Evolutionary conservation across 2,329 filamentous ascomycete genomes (phyloP).

Genomic region (Penicillium brevicompactum): DNA sequence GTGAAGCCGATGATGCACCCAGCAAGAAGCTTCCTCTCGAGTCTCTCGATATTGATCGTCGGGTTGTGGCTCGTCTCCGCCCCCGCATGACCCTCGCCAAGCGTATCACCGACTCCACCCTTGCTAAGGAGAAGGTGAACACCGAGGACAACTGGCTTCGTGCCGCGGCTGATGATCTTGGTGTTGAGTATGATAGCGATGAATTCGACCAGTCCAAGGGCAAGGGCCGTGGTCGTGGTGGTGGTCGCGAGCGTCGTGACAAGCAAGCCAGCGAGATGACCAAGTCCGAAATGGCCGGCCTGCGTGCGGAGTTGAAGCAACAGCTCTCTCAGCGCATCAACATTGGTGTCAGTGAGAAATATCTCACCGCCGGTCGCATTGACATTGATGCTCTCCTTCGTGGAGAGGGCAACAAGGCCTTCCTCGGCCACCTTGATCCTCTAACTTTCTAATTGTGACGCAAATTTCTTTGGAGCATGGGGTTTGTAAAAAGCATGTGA

Average conservation of each 20-base stretch:
- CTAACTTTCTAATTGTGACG: conserved; percentile 38
- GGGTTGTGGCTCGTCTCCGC: conserved; percentile 74
- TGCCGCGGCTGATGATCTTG: conserved; percentile 84
- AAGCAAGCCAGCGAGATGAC: conserved; percentile 66
- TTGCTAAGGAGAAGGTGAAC: conserved; percentile 84
- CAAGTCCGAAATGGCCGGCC: conserved; percentile 71
- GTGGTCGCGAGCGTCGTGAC: conserved; percentile 73
- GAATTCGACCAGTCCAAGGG: conserved; percentile 71
- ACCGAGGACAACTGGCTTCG: conserved; percentile 84
- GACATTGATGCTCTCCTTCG: conserved; percentile 74
- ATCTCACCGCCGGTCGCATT: conserved; percentile 81
- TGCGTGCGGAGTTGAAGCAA: conserved; percentile 72
- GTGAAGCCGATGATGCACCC: conserved; percentile 41
- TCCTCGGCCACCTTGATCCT: conserved; percentile 61
- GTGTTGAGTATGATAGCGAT: conserved; percentile 90
- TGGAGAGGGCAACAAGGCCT: conserved; percentile 65
- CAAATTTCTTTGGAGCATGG: background rate
- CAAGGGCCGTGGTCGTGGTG: conserved; percentile 72
- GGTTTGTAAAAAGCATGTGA: conserved; percentile 7
- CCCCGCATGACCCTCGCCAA: conserved; percentile 81
- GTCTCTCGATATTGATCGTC: conserved; percentile 80
- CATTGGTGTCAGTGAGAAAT: conserved; percentile 82
- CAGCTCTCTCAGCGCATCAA: conserved; percentile 76
- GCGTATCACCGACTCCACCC: conserved; percentile 75
- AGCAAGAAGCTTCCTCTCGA: conserved; percentile 64